phyloP scores from a whole-genome alignment of 768 basidiomycete genomes.

The Suillus decipiens region DNA sequence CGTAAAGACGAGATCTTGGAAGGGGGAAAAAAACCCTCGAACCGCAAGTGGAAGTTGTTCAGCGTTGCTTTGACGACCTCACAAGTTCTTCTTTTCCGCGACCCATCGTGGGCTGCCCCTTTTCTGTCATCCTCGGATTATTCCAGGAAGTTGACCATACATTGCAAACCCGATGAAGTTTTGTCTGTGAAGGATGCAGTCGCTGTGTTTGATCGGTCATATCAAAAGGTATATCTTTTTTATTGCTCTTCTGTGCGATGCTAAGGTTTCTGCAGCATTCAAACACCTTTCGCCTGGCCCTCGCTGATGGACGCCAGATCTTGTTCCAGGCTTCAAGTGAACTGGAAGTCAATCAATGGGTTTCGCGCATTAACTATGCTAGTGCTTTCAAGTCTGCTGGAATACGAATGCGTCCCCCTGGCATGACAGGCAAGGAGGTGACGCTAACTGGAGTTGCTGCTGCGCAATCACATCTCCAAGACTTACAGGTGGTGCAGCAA shows the following conservation, averaged over 20 bases:
- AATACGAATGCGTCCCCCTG: conserved; percentile 75
- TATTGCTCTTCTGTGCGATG: background rate
- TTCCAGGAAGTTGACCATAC: conserved; percentile 39
- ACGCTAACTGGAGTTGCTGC: conserved; percentile 84
- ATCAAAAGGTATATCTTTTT: conserved; percentile 62
- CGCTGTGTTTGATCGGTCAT: conserved; percentile 78
- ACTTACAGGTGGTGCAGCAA: conserved; percentile 46
- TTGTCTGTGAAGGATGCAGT: conserved; percentile 75
- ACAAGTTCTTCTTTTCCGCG: conserved; percentile 89
- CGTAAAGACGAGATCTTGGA: conserved; percentile 81
- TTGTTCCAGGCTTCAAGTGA: conserved; percentile 75
- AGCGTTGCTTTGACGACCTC: conserved; percentile 86
- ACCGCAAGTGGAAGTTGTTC: conserved; percentile 88
- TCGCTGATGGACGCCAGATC: conserved; percentile 77
- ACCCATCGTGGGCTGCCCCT: conserved; percentile 54
- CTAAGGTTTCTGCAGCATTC: conserved; percentile 46
- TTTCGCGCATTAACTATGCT: conserved; percentile 91
- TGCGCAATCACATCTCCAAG: conserved; percentile 80
- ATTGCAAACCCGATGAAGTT: conserved; percentile 82
- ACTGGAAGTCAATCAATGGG: conserved; percentile 85
- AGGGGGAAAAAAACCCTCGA: conserved; percentile 72
- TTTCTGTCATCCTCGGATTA: conserved; percentile 46
- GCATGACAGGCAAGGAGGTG: conserved; percentile 69
- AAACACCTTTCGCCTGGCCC: conserved; percentile 75
- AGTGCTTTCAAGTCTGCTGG: conserved; percentile 87